phyloP scores from a whole-genome alignment of 208 protist species.

The Phytomonas sp. region DNA sequence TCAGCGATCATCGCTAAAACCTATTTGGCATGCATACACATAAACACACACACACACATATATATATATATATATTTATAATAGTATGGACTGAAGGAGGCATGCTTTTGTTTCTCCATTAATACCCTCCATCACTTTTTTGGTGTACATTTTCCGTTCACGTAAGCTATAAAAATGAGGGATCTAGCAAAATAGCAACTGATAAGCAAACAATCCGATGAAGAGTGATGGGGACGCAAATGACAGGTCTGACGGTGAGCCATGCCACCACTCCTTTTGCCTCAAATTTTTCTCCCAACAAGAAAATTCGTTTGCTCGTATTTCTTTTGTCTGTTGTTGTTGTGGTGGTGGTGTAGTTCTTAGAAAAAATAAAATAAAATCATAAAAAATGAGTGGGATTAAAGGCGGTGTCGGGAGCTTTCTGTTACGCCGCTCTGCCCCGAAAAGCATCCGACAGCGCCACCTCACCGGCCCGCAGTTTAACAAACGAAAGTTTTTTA shows the following conservation, averaged over 20 bases:
- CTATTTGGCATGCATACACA: neutral
- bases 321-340: conserved; percentile 10
- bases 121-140: too few relatives aligned
- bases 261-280: too few relatives aligned
- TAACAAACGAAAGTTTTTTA: conserved; percentile 70
- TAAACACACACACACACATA: conserved; percentile 4
- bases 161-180: too few relatives aligned
- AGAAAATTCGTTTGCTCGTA: neutral
- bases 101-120: too few relatives aligned
- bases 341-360: conserved; percentile 11
- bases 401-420: conserved; percentile 77
- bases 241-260: neutral
- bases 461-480: conserved; percentile 74
- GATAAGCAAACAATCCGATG: too few relatives aligned
- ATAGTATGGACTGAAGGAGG: too few relatives aligned
- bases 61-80: neutral
- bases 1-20: neutral
- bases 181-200: too few relatives aligned
- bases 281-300: conserved; percentile 4
- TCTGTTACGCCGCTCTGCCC: conserved; percentile 50
- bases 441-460: conserved; percentile 61
- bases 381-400: conserved; percentile 37
- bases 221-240: neutral
- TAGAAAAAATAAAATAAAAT: conserved; percentile 21
- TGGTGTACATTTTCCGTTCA: too few relatives aligned